Evolutionary conservation across 169 alveolate genomes (phyloP), one percentile per base, ranked within the genome.

Genomic region (Eimeria brunetti): DNA sequence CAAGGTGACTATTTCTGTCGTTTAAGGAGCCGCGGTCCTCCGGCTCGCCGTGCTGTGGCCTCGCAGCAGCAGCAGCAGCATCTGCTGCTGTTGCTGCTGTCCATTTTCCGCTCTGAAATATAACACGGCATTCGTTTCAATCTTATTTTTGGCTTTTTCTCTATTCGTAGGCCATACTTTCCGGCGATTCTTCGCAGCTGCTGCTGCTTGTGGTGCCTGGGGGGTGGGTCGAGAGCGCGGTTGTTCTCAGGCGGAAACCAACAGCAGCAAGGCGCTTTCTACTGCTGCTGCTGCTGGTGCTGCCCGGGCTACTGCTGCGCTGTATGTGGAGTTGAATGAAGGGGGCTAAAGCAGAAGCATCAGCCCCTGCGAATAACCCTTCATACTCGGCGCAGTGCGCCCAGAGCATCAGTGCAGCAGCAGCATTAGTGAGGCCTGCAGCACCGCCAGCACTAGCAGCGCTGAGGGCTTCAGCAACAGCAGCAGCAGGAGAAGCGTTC

Each of bases 1-100:
- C 53, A 53, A 83, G 92, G 92, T 38, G 69, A 36, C 80, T 85
- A 56, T 85, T 85, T 85, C 92, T 85, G 92, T 56, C 92, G 64
- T 60, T 85, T 85, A 60, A 51, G 81, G 46, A 12, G 73, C 90
- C 90, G 90, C 64, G 41, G 92, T 71, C 58, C 80, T 71, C 80
- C 60, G 81, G 81, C 80, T 85, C 81, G 81, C 92, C 92, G 81
- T 36, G 81, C 81, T 60, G 41, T 85, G 64, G 92, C 81, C 92
- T 49, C 44, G 92, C 92, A 62, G 92, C 92, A 85, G 62, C 80
- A 16, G 73, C 91, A 85, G 80, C 92, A 85, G 81, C 92, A 62
- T 33, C 92, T 30, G 92, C 92, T 60, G 92, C 92, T 30, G 92
- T 51, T 24, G 92, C 92, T 49, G 69, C 92, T 38, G 80, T 56